Percentiles rank a stretch among this genome's conserved stretches.
These are phyloP conservation scores for Phaeotremella fagi DNA, from an alignment of 768 basidiomycete species.

Conservation along the genomic window DNA sequence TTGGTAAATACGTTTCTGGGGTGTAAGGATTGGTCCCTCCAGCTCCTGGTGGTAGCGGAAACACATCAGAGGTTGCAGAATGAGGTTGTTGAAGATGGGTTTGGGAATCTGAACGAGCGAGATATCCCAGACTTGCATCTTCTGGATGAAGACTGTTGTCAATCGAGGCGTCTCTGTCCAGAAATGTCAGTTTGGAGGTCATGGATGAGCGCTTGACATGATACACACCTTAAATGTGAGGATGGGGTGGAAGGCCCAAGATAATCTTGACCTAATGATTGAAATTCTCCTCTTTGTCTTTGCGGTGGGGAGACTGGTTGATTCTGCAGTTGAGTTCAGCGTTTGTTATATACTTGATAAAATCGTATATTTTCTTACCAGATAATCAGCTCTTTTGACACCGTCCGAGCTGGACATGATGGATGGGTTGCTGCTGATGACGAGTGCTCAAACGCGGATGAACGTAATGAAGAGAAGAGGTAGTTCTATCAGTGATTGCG, in stretches of 20 bases:
- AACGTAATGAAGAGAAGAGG: too few species aligned
- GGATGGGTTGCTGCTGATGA: too few species aligned
- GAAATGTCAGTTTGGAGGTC: neutral
- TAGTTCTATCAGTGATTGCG: too few species aligned
- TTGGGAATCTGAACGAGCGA: conserved; percentile 5
- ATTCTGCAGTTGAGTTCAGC: neutral
- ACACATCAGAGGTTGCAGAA: conserved; percentile 9
- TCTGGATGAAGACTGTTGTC: conserved; percentile 2
- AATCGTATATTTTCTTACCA: neutral
- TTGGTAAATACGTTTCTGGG: conserved; percentile 12
- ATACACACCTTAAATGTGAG: conserved; percentile 13
- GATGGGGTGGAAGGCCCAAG: conserved; percentile 9
- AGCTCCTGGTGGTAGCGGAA: conserved; percentile 2
- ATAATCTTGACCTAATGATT: conserved; percentile 6
- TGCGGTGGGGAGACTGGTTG: neutral
- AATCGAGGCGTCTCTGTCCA: conserved; percentile 14
- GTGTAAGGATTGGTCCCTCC: conserved; percentile 4
- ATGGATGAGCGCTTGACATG: neutral
- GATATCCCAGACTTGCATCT: conserved; percentile 2
- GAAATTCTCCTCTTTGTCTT: neutral
- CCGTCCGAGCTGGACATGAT: neutral
- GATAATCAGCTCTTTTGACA: neutral
- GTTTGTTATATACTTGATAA: neutral
- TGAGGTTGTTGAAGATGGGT: conserved; percentile 1
- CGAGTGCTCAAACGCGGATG: too few species aligned